These are phyloP conservation scores for Linderina pennispora DNA, from an alignment of 192 early-diverging fungal genomes.

Conservation along the genomic window DNA sequence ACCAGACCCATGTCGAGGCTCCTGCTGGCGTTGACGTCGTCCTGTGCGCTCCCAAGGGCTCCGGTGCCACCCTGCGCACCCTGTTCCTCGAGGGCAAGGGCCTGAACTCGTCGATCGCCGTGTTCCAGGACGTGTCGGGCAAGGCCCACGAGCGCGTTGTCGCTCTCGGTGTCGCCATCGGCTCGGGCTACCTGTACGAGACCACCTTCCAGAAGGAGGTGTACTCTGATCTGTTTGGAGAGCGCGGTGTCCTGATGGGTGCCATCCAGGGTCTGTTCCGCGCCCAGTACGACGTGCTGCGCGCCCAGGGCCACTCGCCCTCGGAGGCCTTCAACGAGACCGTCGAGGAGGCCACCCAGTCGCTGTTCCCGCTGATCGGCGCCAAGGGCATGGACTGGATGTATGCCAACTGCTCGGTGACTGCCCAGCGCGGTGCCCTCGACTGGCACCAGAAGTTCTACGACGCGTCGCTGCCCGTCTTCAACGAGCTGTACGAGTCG, in stretches of 20 bases:
- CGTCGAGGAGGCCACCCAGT: constrained; percentile 98
- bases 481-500: constrained; percentile 81
- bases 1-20: constrained; percentile 84
- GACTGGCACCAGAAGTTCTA: constrained; percentile 97
- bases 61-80: constrained; percentile 90
- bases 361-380: constrained; percentile 92
- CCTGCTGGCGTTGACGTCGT: constrained; percentile 94
- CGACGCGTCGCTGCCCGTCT: constrained; percentile 88
- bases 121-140: constrained; percentile 90
- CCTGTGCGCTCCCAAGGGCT: constrained; percentile 94
- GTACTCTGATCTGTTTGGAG: constrained; percentile 91
- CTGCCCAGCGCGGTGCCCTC: constrained; percentile 91
- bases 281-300: constrained; percentile 95
- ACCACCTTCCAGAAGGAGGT: constrained; percentile 97
- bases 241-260: constrained; percentile 97
- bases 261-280: constrained; percentile 95
- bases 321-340: constrained; percentile 99
- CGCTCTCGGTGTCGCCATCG: constrained; percentile 89
- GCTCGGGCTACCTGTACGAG: constrained; percentile 96
- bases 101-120: constrained; percentile 95
- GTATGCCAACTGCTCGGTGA: constrained; percentile 97
- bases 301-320: constrained; percentile 88
- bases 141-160: constrained; percentile 90
- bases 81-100: constrained; percentile 95
- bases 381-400: constrained; percentile 98